Base-by-base conservation (phyloP, 2,329 filamentous ascomycete species). In the Aspergillus oerlinghausenensis region DNA sequence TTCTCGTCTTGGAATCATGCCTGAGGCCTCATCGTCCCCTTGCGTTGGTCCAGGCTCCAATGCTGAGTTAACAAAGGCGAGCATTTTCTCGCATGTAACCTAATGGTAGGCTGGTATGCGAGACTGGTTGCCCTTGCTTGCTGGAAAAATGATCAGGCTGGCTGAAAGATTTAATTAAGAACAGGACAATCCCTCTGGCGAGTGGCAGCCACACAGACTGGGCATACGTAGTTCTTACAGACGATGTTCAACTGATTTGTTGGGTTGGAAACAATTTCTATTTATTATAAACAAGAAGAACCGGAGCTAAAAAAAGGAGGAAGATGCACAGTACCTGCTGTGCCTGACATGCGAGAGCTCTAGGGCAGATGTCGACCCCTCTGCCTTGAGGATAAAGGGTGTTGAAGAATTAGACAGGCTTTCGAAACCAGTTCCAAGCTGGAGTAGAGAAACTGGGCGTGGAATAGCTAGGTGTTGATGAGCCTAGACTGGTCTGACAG, bases 1-100 rank as follows among this genome's bases (percentile, higher is more conserved):
- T 59, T 55, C 64, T 60, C 26, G 38, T 47, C 60, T 54, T 43
- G 63, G 51, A 32, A 14, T 21, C 1, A 6, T 54, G 58, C 56
- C 58, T 59, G 32, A 56, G 51, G 51, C 49, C 35, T n/a, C 11
- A 28, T 3, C 26, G 10, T 38, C 40, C 28, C 40, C 29, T 38
- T 21, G 49, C 54, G 47, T 55, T 21, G 29, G 7, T 42, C 23
- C 14, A 54, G 9, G 50, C 26, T 6, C 29, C 10, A 14, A 42
- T 14, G 38, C 25, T 29, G 23, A 28, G n/a, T 49, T 14, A 38
- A 38, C 14, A 38, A 17, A 38, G 14, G 32, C 14, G 14, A 38
- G 32, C 5, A 38, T 38, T 38, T 7, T 14, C 32, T 38, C 14
- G 14, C 32, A 38, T 38, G 32, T n/a, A 38, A 38, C 32, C 14